phyloP scores from a whole-genome alignment of 306 rosid genomes.

The Citrullus mucosospermus region DNA sequence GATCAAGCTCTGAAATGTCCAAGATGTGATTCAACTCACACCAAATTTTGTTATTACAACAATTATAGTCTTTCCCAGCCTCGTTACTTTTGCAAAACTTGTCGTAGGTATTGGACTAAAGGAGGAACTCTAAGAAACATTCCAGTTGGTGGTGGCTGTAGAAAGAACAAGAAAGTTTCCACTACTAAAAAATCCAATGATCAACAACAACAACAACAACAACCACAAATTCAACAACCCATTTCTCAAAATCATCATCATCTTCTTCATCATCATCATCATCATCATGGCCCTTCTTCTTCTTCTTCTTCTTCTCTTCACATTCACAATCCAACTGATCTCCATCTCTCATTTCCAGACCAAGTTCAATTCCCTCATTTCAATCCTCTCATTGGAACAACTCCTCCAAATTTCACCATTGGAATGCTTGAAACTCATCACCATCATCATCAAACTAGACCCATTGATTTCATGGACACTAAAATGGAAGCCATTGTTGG shows the following conservation, averaged over 20 bases:
- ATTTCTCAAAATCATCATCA: constrained; percentile 13
- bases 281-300: constrained; percentile 5
- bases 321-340: constrained; percentile 45
- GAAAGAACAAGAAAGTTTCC: constrained; percentile 79
- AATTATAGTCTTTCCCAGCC: constrained; percentile 97
- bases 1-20: constrained; percentile 88
- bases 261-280: constrained; percentile 5
- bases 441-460: constrained; percentile 10
- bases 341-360: constrained; percentile 51
- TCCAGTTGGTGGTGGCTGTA: constrained; percentile 90
- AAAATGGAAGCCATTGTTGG: constrained; percentile 18
- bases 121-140: constrained; percentile 95
- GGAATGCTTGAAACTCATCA: constrained; percentile 26
- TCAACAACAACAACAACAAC: neutral
- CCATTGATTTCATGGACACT: constrained; percentile 73
- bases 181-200: constrained; percentile 52
- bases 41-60: constrained; percentile 98
- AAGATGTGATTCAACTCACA: constrained; percentile 86
- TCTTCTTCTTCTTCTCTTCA: constrained; percentile 4
- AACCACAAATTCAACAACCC: neutral
- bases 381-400: constrained; percentile 29
- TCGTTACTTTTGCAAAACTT: constrained; percentile 91
- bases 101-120: constrained; percentile 94
- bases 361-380: constrained; percentile 49
- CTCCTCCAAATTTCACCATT: constrained; percentile 6